These are phyloP conservation scores for Oenanthe javanica DNA, from an alignment of 140 eudicot species.

Conservation along the genomic window DNA sequence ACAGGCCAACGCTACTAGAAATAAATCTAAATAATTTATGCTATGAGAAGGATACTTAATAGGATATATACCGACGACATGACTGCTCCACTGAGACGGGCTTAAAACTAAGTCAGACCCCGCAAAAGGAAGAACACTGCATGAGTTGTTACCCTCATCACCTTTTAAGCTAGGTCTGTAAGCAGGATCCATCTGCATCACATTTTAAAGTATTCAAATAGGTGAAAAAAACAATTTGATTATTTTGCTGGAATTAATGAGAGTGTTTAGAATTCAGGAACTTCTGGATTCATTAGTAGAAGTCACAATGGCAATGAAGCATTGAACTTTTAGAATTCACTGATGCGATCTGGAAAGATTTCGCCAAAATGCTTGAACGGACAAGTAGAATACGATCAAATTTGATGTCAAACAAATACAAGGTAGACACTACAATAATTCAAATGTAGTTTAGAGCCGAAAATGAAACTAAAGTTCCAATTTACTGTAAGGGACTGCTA, in stretches of 20 bases:
- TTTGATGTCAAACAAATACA: not conserved
- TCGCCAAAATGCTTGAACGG: not conserved
- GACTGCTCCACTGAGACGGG: conserved; percentile 96
- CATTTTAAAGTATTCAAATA: conserved; percentile 2
- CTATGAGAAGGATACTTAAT: not conserved
- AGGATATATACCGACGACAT: conserved; percentile 70
- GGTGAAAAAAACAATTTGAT: not conserved
- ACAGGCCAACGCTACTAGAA: not conserved
- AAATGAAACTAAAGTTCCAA: conserved; percentile 6
- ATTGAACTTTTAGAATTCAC: not conserved
- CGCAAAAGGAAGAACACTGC: conserved; percentile 70
- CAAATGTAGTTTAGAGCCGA: conserved; percentile 16
- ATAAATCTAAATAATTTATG: not conserved
- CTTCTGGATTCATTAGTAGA: not conserved
- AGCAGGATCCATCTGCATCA: conserved; percentile 84
- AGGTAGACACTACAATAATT: not conserved
- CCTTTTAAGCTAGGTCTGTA: conserved; percentile 72
- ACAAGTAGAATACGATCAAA: not conserved
- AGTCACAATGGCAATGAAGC: not conserved
- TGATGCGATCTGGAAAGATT: not conserved
- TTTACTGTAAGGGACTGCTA: not conserved
- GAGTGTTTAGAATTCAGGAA: not conserved
- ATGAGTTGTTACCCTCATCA: conserved; percentile 20
- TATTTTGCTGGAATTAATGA: not conserved
- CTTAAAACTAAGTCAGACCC: conserved; percentile 93